Base-by-base conservation (phyloP, 2,329 filamentous ascomycete genomes). In the Penicillium sp. region DNA sequence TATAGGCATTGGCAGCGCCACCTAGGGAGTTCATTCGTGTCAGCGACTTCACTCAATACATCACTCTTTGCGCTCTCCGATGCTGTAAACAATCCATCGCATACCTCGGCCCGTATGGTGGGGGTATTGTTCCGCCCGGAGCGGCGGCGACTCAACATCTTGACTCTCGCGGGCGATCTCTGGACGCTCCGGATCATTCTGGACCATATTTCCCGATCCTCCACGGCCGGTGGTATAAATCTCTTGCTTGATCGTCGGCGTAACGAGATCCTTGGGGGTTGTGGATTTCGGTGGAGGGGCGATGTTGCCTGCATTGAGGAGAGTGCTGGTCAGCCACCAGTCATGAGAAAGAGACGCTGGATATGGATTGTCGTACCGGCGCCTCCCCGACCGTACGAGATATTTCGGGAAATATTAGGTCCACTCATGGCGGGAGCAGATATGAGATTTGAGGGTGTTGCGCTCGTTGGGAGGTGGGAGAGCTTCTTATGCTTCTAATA, bases 181-280 rank as follows among this genome's bases (percentile, higher is more conserved):
- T 9, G 87, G 84, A 65, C 81, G 87, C 45, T 83, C 80, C 3
- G 89, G 87, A 70, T 95, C 89, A 65, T 87, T 87, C 74, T 89
- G 89, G 53, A 90, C 88, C 90, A 97, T 96, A 82, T 96, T 97
- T 63, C 93, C 93, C 4, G 86, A 89, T 64, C 93, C 93, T 59
- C 93, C 93, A 56, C 93, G 91, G 60, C 93, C 93, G 3, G 93
- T 97, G 22, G 93, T 97, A 74, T 94, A 93, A 67, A 91, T 83
- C n/a, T 90, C 81, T 51, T 86, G 86, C 81, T 96, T 97, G 74
- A 98, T 86, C 13, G 87, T 90, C 0, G 93, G 93, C 1, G 93
- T 97, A 71, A 89, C 82, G 65, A 96, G 87, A 72, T 94, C 91
- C 66, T 86, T 80, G 55, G 87, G 81, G 33, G 82, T 78, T 49